Evolutionary conservation across 176 grass and related monocot species (phyloP).

Genomic region (Bothriochloa decipiens): DNA sequence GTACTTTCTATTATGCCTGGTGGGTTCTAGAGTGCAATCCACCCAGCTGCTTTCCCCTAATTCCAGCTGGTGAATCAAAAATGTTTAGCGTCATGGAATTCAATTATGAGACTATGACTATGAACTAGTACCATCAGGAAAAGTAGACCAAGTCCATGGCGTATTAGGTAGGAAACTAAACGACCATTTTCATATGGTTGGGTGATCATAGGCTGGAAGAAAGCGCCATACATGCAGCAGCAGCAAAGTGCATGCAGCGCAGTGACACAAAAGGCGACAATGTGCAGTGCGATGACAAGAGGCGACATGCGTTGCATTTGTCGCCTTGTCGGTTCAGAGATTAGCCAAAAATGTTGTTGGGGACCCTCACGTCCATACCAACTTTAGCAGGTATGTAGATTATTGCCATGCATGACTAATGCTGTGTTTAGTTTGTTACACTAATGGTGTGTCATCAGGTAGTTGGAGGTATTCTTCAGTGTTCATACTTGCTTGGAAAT

Average conservation of each 20-base stretch:
- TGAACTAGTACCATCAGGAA: background rate
- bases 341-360: slow-evolving; percentile 30
- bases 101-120: background rate
- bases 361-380: slow-evolving; percentile 22
- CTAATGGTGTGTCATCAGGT: background rate
- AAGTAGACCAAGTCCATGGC: slow-evolving; percentile 27
- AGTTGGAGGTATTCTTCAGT: background rate
- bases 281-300: background rate
- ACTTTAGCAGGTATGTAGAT: slow-evolving; percentile 35
- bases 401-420: slow-evolving; percentile 6
- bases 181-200: slow-evolving; percentile 39
- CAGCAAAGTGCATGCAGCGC: slow-evolving; percentile 15
- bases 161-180: slow-evolving; percentile 51
- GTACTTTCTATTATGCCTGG: background rate
- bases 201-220: slow-evolving; percentile 13
- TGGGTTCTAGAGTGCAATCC: background rate
- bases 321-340: slow-evolving; percentile 20
- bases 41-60: background rate
- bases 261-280: background rate
- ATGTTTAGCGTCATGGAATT: background rate
- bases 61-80: background rate
- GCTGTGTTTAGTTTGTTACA: slow-evolving; percentile 12
- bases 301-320: slow-evolving; percentile 18
- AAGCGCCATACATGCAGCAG: background rate
- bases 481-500: background rate